Conservation (phyloP, 768 basidiomycete species). For the Mycena haematopus region DNA sequence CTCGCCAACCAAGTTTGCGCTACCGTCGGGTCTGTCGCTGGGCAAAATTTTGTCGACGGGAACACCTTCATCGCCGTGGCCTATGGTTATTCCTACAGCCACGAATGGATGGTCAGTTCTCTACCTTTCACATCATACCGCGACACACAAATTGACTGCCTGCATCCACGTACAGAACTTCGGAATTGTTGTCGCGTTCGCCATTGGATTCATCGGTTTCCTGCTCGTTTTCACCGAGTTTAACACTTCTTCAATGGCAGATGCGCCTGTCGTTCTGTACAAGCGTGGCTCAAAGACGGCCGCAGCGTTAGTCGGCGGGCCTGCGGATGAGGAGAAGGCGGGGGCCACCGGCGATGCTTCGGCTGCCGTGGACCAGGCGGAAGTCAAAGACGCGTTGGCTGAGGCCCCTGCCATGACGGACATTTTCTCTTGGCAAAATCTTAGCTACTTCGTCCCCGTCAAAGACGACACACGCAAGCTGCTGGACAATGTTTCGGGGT, state of each 20-base stretch:
- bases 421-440: conserved; percentile 81
- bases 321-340: conserved; percentile 34
- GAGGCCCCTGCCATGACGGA: conserved; percentile 50
- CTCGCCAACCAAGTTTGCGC: conserved; percentile 79
- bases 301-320: not conserved
- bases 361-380: conserved; percentile 4
- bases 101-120: conserved; percentile 52
- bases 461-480: conserved; percentile 54
- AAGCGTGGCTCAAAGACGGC: conserved; percentile 57
- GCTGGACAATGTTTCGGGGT: conserved; percentile 79
- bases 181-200: conserved; percentile 74
- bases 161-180: conserved; percentile 49
- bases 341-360: not conserved
- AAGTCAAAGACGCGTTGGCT: conserved; percentile 37
- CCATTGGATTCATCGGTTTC: conserved; percentile 56
- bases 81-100: conserved; percentile 50
- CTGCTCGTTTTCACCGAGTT: conserved; percentile 69
- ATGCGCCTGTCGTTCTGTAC: conserved; percentile 61
- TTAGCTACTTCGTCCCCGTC: conserved; percentile 71
- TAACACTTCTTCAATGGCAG: conserved; percentile 46
- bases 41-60: conserved; percentile 67
- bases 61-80: conserved; percentile 53
- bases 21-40: conserved; percentile 67
- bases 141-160: not conserved
- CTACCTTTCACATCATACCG: not conserved